These are phyloP conservation scores for Jatropha multifida DNA, from an alignment of 441 rosid species.

Conservation along the genomic window DNA sequence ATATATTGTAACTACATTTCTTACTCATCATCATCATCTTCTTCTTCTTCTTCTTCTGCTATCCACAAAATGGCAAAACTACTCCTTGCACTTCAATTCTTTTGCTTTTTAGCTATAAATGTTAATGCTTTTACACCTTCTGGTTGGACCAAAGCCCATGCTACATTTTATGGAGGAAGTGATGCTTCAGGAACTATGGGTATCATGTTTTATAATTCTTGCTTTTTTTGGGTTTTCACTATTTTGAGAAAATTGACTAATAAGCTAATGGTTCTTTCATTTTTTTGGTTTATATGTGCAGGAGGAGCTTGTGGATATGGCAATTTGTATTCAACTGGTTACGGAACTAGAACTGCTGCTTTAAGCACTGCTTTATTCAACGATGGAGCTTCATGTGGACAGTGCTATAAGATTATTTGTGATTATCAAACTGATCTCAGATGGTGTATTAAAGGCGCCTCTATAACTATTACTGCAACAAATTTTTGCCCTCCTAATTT, in stretches of 20 bases:
- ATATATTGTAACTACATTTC: slow-evolving; percentile 19
- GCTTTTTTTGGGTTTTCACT: neutral
- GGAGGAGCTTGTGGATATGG: slow-evolving; percentile 84
- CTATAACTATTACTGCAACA: slow-evolving; percentile 55
- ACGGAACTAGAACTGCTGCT: slow-evolving; percentile 70
- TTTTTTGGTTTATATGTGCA: slow-evolving; percentile 17
- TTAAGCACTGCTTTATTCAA: slow-evolving; percentile 68
- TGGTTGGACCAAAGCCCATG: slow-evolving; percentile 77
- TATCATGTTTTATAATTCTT: slow-evolving; percentile 16
- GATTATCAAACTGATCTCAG: slow-evolving; percentile 39
- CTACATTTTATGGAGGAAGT: slow-evolving; percentile 92
- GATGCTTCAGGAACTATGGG: slow-evolving; percentile 99
- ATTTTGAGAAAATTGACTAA: neutral
- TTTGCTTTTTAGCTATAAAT: slow-evolving; percentile 26
- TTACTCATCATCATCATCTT: neutral
- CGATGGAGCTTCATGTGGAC: slow-evolving; percentile 64
- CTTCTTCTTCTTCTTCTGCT: slow-evolving; percentile 10
- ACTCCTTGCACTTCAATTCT: slow-evolving; percentile 29
- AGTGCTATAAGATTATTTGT: slow-evolving; percentile 62
- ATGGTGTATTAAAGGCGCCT: slow-evolving; percentile 62
- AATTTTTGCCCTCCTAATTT: slow-evolving; percentile 75
- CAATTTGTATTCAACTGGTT: slow-evolving; percentile 59
- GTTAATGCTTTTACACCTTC: slow-evolving; percentile 53
- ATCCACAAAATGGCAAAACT: slow-evolving; percentile 42
- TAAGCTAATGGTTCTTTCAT: too few relatives aligned